phyloP scores from a whole-genome alignment of 805 yeast genomes.

The Ogataea wickerhamii region DNA sequence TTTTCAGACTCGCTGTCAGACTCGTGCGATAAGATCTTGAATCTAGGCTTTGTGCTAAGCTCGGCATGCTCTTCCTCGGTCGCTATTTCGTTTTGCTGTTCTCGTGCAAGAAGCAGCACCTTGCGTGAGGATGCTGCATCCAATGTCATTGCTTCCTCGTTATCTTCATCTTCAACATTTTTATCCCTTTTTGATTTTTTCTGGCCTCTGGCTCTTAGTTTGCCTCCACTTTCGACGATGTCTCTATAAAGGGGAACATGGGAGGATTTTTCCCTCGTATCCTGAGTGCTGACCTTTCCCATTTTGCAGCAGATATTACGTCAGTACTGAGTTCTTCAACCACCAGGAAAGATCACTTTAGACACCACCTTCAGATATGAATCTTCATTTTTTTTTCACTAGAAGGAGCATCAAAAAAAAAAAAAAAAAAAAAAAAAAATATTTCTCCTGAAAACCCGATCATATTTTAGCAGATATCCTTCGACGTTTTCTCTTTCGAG shows the following conservation, averaged over 20 bases:
- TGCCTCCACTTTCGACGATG: conserved; percentile 65
- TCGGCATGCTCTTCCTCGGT: conserved; percentile 50
- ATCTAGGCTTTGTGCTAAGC: conserved; percentile 27
- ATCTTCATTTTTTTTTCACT: too few relatives aligned
- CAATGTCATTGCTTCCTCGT: conserved; percentile 49
- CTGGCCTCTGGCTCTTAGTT: conserved; percentile 43
- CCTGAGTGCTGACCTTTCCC: conserved; percentile 63
- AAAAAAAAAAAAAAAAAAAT: too few relatives aligned
- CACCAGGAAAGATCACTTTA: too few relatives aligned
- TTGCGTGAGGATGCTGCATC: conserved; percentile 82
- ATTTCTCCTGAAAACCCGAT: too few relatives aligned
- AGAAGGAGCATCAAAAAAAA: too few relatives aligned
- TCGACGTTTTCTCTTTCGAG: too few relatives aligned
- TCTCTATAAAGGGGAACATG: conserved; percentile 82
- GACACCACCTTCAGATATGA: too few relatives aligned
- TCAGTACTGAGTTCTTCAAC: too few relatives aligned
- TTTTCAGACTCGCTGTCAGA: conserved; percentile 33
- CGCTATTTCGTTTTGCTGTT: conserved; percentile 88
- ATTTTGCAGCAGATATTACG: too few relatives aligned
- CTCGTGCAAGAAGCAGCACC: conserved; percentile 83
- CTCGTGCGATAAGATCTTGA: conserved; percentile 32
- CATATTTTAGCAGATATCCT: too few relatives aligned
- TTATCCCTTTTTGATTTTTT: conserved; percentile 23
- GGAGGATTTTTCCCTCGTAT: conserved; percentile 54
- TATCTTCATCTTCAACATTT: conserved; percentile 35